These are phyloP conservation scores for Pythium rhizo-oryzae DNA, from an alignment of 352 stramenopile genomes.

Conservation along the genomic window DNA sequence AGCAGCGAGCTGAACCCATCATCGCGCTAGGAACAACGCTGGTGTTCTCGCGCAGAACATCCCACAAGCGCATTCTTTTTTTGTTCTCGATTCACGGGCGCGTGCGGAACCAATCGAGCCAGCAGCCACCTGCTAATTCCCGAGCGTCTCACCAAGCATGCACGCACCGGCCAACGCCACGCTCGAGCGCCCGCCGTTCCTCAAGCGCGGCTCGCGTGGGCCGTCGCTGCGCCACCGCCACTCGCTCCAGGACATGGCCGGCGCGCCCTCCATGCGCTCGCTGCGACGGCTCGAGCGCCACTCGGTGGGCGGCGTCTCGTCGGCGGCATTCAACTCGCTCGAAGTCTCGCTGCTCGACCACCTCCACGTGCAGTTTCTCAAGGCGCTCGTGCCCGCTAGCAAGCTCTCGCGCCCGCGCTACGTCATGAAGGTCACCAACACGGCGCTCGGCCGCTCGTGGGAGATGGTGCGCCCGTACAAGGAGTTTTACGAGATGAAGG, in stretches of 20 bases:
- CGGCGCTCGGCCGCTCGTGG: slow-evolving; percentile 68
- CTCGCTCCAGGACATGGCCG: slow-evolving; percentile 18
- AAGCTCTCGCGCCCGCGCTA: slow-evolving; percentile 73
- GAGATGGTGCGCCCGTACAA: slow-evolving; percentile 80
- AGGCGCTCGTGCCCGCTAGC: slow-evolving; percentile 72
- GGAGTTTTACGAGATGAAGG: slow-evolving; percentile 83
- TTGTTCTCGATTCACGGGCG: neutral
- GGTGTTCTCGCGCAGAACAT: neutral
- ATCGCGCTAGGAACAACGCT: neutral
- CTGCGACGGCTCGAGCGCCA: slow-evolving; percentile 53
- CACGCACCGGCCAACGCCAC: neutral
- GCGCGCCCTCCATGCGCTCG: slow-evolving; percentile 10
- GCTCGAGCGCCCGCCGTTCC: slow-evolving; percentile 16
- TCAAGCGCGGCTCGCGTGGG: neutral
- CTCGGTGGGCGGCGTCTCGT: slow-evolving; percentile 31
- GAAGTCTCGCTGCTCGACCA: slow-evolving; percentile 74
- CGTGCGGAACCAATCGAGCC: neutral
- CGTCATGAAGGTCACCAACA: slow-evolving; percentile 79
- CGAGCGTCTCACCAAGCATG: neutral
- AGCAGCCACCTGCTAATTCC: neutral
- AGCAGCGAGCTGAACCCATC: neutral
- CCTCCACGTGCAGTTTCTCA: slow-evolving; percentile 81
- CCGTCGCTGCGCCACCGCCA: slow-evolving; percentile 21
- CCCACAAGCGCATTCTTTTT: neutral
- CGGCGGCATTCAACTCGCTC: slow-evolving; percentile 38